These are phyloP conservation scores for Podaxis sp. DNA, from an alignment of 768 basidiomycete genomes.

Conservation along the genomic window DNA sequence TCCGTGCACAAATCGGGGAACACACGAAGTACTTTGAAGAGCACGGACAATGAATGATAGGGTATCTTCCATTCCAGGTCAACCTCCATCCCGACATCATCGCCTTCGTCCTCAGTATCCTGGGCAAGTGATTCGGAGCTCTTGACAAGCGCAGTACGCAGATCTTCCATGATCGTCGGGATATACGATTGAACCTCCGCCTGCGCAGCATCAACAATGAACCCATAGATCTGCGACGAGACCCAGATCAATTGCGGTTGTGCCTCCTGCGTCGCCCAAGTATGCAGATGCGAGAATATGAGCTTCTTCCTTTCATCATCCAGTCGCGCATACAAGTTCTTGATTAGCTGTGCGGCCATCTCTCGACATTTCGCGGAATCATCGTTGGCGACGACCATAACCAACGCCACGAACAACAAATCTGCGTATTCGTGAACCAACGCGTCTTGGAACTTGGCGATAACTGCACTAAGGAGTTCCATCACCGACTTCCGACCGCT, in stretches of 20 bases:
- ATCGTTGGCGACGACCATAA: slow-evolving; percentile 94
- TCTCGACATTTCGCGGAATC: slow-evolving; percentile 86
- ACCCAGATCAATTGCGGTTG: slow-evolving; percentile 69
- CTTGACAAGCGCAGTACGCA: slow-evolving; percentile 46
- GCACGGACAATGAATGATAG: slow-evolving; percentile 72
- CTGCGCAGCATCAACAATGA: slow-evolving; percentile 71
- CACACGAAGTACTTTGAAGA: slow-evolving; percentile 61
- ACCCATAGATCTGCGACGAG: slow-evolving; percentile 79
- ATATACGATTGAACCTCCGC: slow-evolving; percentile 45
- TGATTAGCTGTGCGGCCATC: slow-evolving; percentile 83
- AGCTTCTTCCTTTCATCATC: slow-evolving; percentile 54
- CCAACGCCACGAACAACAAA: slow-evolving; percentile 86
- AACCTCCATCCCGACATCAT: slow-evolving; percentile 44
- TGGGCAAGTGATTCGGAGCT: slow-evolving; percentile 40
- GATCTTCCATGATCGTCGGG: slow-evolving; percentile 52
- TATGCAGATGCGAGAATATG: slow-evolving; percentile 70
- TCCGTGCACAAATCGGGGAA: slow-evolving; percentile 50
- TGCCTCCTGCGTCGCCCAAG: slow-evolving; percentile 69
- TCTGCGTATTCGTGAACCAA: slow-evolving; percentile 82
- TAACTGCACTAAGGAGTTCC: slow-evolving; percentile 83
- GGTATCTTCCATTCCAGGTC: slow-evolving; percentile 79
- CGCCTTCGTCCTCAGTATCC: slow-evolving; percentile 41
- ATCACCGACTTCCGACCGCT: slow-evolving; percentile 92
- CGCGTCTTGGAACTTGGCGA: slow-evolving; percentile 78
- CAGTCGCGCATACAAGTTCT: slow-evolving; percentile 69